Conservation (phyloP, 768 basidiomycete genomes). For the Pleurotus giganteus region DNA sequence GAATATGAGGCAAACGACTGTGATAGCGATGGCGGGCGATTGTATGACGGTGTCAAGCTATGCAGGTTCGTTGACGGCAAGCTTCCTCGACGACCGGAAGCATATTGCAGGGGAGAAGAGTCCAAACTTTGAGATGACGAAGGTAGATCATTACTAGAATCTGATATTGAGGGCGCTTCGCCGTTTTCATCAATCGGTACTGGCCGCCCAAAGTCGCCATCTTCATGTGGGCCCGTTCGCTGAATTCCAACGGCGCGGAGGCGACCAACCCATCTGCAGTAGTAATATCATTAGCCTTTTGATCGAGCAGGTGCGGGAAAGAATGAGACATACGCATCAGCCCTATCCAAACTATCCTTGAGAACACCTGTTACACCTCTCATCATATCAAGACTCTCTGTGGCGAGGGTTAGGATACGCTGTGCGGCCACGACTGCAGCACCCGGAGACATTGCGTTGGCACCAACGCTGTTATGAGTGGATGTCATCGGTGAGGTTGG, state of each 20-base stretch:
- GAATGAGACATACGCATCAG: slow-evolving; percentile 64
- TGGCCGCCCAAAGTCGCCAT: slow-evolving; percentile 12
- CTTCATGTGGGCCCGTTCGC: slow-evolving; percentile 33
- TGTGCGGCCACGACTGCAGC: slow-evolving; percentile 75
- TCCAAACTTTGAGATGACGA: not conserved
- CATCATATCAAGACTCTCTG: slow-evolving; percentile 93
- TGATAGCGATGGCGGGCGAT: not conserved
- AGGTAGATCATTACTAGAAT: not conserved
- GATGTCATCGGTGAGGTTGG: slow-evolving; percentile 30
- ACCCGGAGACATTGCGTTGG: slow-evolving; percentile 33
- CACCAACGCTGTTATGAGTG: slow-evolving; percentile 13
- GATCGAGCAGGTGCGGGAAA: not conserved
- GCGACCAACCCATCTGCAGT: slow-evolving; percentile 76
- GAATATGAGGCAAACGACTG: slow-evolving; percentile 1
- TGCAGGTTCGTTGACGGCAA: not conserved
- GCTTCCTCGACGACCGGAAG: not conserved
- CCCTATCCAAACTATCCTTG: slow-evolving; percentile 82
- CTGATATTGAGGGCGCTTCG: not conserved
- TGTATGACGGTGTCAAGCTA: not conserved
- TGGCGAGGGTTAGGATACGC: slow-evolving; percentile 78
- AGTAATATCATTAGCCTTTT: slow-evolving; percentile 10
- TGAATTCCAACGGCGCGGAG: slow-evolving; percentile 76
- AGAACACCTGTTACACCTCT: slow-evolving; percentile 84
- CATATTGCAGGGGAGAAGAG: no score
- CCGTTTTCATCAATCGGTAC: slow-evolving; percentile 10